Percentiles rank a stretch among this genome's conserved stretches.
phyloP scores from a whole-genome alignment of 2,329 filamentous ascomycete species.

The Fusarium metavorans region DNA sequence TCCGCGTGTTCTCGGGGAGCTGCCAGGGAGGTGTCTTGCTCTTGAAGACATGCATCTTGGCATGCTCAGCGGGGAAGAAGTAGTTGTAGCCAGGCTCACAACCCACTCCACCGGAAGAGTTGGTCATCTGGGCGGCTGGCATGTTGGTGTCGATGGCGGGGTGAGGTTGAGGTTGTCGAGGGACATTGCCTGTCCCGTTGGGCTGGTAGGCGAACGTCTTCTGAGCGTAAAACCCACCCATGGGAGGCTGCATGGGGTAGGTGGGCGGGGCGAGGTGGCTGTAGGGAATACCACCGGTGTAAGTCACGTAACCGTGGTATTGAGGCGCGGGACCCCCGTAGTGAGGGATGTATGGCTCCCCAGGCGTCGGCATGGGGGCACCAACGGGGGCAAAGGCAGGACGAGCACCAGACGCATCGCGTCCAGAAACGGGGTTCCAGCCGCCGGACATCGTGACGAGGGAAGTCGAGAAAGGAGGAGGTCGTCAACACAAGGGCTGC shows the following conservation, averaged over 20 bases:
- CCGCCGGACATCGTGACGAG: constrained; percentile 50
- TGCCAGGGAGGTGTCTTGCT: constrained; percentile 66
- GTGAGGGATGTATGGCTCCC: constrained; percentile 55
- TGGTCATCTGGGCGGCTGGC: constrained; percentile 66
- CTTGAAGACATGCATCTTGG: constrained; percentile 70
- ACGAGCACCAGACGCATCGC: constrained; percentile 49
- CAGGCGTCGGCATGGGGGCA: constrained; percentile 49
- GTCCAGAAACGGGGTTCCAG: constrained; percentile 56
- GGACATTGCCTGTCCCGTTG: constrained; percentile 51
- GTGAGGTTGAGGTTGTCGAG: constrained; percentile 56
- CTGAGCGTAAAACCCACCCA: constrained; percentile 44
- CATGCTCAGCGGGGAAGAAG: constrained; percentile 69
- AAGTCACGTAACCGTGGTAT: constrained; percentile 41
- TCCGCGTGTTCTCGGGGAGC: constrained; percentile 54
- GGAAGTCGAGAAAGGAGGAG: background rate
- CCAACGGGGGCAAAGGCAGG: constrained; percentile 51
- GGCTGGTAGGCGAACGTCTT: constrained; percentile 51
- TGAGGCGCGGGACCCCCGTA: constrained; percentile 49
- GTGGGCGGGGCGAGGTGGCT: background rate
- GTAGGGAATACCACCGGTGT: constrained; percentile 34
- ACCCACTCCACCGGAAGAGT: constrained; percentile 68
- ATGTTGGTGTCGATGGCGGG: constrained; percentile 59
- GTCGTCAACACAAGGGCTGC: constrained; percentile 45
- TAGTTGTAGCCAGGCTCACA: constrained; percentile 74
- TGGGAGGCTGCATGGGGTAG: constrained; percentile 24